Percentiles rank a stretch among this genome's conserved stretches.
phyloP scores from a whole-genome alignment of 805 yeast genomes.

The Metschnikowia borealis region DNA sequence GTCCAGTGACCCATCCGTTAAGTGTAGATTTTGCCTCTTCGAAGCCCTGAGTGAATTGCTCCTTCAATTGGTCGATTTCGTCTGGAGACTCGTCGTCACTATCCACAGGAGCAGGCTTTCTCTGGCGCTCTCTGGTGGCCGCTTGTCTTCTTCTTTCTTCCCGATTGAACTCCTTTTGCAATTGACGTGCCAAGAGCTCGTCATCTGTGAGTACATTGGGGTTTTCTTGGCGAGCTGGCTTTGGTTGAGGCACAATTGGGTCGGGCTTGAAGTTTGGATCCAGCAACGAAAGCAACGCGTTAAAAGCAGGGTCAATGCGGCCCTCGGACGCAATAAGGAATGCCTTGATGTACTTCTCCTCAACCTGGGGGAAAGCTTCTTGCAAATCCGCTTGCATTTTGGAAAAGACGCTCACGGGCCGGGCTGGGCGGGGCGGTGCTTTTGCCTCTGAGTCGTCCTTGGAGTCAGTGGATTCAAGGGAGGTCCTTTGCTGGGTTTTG shows the following conservation, averaged over 20 bases:
- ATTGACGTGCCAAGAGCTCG: constrained; percentile 74
- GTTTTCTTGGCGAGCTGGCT: constrained; percentile 9
- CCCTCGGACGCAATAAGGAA: constrained; percentile 85
- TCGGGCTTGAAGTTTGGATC: constrained; percentile 65
- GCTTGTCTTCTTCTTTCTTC: constrained; percentile 38
- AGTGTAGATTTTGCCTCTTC: constrained; percentile 77
- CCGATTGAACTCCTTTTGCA: constrained; percentile 62
- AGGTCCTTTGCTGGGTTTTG: not conserved
- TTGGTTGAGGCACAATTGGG: constrained; percentile 26
- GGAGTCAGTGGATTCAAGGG: not conserved
- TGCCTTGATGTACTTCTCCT: constrained; percentile 67
- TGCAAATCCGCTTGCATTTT: constrained; percentile 55
- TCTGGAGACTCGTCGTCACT: constrained; percentile 45
- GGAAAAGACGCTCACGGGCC: constrained; percentile 62
- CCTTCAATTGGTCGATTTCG: constrained; percentile 61
- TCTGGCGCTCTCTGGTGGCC: constrained; percentile 9
- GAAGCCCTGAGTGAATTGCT: constrained; percentile 66
- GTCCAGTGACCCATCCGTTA: constrained; percentile 72
- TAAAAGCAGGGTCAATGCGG: constrained; percentile 78
- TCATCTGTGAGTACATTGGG: constrained; percentile 50
- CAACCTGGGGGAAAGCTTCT: constrained; percentile 84
- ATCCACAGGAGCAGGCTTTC: constrained; percentile 17
- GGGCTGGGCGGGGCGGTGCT: constrained; percentile 39
- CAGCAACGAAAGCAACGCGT: constrained; percentile 73
- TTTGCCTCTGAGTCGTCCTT: constrained; percentile 5